Conservation (phyloP, 345 rosid genomes). For the Hevea brasiliensis region DNA sequence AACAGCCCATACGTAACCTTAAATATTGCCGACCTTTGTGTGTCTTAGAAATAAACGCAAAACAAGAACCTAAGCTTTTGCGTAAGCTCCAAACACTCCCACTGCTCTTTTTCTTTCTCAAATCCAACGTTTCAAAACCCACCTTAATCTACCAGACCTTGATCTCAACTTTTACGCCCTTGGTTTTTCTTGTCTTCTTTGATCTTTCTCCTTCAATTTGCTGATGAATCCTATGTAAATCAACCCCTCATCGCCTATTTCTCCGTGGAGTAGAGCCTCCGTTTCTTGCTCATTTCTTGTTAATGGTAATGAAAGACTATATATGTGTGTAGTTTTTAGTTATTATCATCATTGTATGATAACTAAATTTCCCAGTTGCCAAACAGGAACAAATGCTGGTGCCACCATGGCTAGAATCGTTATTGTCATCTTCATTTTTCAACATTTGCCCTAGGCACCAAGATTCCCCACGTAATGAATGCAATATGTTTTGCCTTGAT, state of each 20-base stretch:
- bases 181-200: conserved; percentile 15
- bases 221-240: conserved; percentile 29
- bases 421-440: conserved; percentile 63
- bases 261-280: too few species aligned
- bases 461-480: conserved; percentile 65
- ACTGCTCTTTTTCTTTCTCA: background rate
- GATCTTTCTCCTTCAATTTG: conserved; percentile 15
- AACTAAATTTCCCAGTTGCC: conserved; percentile 28
- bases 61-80: conserved; percentile 28
- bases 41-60: conserved; percentile 27
- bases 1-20: conserved; percentile 17
- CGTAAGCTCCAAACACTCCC: conserved; percentile 28
- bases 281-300: too few species aligned
- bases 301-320: too few species aligned
- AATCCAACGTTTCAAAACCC: conserved; percentile 38
- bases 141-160: conserved; percentile 35
- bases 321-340: too few species aligned
- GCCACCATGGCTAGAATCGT: conserved; percentile 77
- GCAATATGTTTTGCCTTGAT: conserved; percentile 84
- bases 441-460: conserved; percentile 54
- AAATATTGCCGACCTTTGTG: conserved; percentile 18
- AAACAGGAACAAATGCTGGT: conserved; percentile 50
- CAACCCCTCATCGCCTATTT: too few species aligned
- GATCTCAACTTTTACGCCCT: conserved; percentile 26
- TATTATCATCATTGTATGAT: too few species aligned